Evolutionary conservation across 768 basidiomycete genomes (phyloP), one percentile per base, ranked within the genome.

Genomic region (Lanmaoa rubissima): DNA sequence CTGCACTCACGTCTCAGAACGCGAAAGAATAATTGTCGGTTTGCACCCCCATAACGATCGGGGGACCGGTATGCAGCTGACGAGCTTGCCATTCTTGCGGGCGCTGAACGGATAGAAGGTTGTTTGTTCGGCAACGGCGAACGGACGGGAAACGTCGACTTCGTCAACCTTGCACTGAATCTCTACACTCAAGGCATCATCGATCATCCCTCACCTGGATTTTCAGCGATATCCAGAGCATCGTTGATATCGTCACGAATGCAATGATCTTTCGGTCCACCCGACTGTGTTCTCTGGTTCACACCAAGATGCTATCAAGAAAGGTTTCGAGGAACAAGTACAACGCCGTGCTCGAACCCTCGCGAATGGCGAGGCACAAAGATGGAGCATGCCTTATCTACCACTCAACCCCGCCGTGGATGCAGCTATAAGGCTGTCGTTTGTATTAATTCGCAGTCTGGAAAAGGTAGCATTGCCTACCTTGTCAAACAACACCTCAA

Each of bases 261-360:
- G 97, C 79, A 99, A 95, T 67, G 95, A 96, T 71, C 83, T 99
- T 13, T 94, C 95, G n/a, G 82, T 98, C 19, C 97, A 97, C 71
- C 94, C 74, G 21, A 98, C 97, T 24, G 96, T 97, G 11, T 99
- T 99, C 80, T 97, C 94, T 57, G 97, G 97, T 31, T 94, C 92
- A 17, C 97, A 99, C 72, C 94, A 97, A 73, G 97, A 98, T 66
- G 97, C 97, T 19, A 92, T 99, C 79, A 99, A 99, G 77, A 99
- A 99, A 77, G 96, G 97, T 32, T 97, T 99, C 75, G 92, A 94
- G 74, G 85, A 82, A 3, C 92, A 95, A 73, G 79, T 74, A 51
- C 70, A 76, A 48, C 76, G 84, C 48, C 86, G 92, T 64, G 78
- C 81, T 36, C 74, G 78, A 51, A 92, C 87, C 45, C 79, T 79